Conservation (phyloP, 805 yeast species). For the Metschnikowia cubensis region DNA sequence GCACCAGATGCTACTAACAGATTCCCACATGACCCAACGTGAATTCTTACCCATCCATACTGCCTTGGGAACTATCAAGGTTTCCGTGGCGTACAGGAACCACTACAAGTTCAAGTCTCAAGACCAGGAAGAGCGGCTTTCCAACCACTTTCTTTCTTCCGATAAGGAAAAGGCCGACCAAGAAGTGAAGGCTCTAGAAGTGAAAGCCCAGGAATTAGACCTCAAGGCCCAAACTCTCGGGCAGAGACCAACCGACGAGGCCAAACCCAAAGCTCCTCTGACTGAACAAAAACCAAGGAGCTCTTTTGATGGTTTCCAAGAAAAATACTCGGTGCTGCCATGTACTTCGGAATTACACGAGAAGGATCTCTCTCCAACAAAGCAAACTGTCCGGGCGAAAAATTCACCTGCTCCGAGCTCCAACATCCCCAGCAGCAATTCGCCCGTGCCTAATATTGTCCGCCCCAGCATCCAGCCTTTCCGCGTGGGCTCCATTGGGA, state of each 20-base stretch:
- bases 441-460: background rate
- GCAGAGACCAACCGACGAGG: background rate
- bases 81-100: slow-evolving; percentile 75
- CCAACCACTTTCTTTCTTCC: slow-evolving; percentile 51
- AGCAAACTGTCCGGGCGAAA: background rate
- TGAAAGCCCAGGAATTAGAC: background rate
- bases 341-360: slow-evolving; percentile 15
- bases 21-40: slow-evolving; percentile 56
- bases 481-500: slow-evolving; percentile 56
- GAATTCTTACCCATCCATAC: slow-evolving; percentile 70
- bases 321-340: slow-evolving; percentile 16
- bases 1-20: slow-evolving; percentile 30
- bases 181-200: background rate
- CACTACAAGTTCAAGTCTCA: slow-evolving; percentile 64
- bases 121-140: slow-evolving; percentile 61
- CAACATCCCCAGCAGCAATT: background rate
- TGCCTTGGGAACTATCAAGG: slow-evolving; percentile 65
- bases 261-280: slow-evolving; percentile 2
- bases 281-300: slow-evolving; percentile 4
- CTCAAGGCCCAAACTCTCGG: background rate
- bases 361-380: slow-evolving; percentile 6
- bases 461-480: slow-evolving; percentile 52
- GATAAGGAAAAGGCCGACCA: slow-evolving; percentile 27
- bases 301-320: slow-evolving; percentile 13
- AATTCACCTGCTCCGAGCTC: slow-evolving; percentile 1